These are phyloP conservation scores for Lasiodiplodia citricola DNA, from an alignment of 2,329 filamentous ascomycete species.

Conservation along the genomic window DNA sequence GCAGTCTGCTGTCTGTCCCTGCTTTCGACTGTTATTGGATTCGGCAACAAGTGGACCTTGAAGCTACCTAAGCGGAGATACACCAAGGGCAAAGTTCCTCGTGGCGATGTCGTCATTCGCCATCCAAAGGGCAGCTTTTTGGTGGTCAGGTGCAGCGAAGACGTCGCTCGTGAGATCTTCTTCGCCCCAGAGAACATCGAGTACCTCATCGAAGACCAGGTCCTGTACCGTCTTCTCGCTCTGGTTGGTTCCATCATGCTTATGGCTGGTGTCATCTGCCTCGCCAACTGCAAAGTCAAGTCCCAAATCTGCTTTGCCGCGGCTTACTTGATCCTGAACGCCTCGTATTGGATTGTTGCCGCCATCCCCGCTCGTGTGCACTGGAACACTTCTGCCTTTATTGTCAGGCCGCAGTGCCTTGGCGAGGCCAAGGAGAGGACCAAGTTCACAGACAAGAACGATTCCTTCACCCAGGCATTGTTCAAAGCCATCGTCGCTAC, in stretches of 20 bases:
- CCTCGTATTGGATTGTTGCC: conserved; percentile 58
- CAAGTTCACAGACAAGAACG: conserved; percentile 31
- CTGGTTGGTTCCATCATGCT: conserved; percentile 57
- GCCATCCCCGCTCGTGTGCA: conserved; percentile 53
- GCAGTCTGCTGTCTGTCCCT: conserved; percentile 55
- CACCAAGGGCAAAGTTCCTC: conserved; percentile 41
- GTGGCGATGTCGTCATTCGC: conserved; percentile 55
- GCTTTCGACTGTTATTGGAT: conserved; percentile 56
- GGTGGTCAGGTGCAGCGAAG: conserved; percentile 56
- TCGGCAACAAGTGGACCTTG: conserved; percentile 57
- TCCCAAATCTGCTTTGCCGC: conserved; percentile 57
- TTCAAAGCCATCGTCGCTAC: conserved; percentile 57
- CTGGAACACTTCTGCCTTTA: conserved; percentile 55
- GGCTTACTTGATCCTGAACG: conserved; percentile 56
- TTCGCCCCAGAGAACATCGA: conserved; percentile 58
- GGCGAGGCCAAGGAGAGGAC: conserved; percentile 33
- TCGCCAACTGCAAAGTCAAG: conserved; percentile 55
- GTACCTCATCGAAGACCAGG: conserved; percentile 49
- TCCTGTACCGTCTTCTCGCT: conserved; percentile 54
- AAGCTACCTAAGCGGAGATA: conserved; percentile 46
- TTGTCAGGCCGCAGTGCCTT: conserved; percentile 34
- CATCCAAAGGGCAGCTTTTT: conserved; percentile 59
- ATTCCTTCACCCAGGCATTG: conserved; percentile 53
- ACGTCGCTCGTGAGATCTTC: conserved; percentile 57
- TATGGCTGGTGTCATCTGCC: conserved; percentile 58